Conservation (phyloP, 2,329 filamentous ascomycete species). For the Cercospora janseana region DNA sequence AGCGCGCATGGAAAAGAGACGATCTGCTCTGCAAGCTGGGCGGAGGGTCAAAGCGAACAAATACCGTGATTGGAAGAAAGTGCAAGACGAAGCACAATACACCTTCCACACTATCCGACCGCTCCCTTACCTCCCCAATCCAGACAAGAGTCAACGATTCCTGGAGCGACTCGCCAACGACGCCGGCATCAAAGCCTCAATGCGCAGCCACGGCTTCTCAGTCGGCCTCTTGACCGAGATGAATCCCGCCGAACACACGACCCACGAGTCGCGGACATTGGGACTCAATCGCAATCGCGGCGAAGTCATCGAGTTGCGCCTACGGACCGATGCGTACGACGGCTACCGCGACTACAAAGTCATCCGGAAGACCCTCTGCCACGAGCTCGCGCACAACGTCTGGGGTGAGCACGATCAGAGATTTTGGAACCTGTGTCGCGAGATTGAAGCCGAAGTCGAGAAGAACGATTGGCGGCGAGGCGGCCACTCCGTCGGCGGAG, state of each 20-base stretch:
- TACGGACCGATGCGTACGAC: slow-evolving; percentile 91
- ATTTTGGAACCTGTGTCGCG: slow-evolving; percentile 86
- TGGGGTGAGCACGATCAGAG: slow-evolving; percentile 76
- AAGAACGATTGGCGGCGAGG: slow-evolving; percentile 72
- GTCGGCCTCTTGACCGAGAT: slow-evolving; percentile 91
- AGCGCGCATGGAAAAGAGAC: slow-evolving; percentile 45
- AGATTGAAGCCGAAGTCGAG: slow-evolving; percentile 85
- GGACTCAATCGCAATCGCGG: slow-evolving; percentile 85
- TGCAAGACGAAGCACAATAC: slow-evolving; percentile 64
- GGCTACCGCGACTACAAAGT: slow-evolving; percentile 91
- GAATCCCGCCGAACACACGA: slow-evolving; percentile 83
- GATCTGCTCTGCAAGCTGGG: slow-evolving; percentile 41
- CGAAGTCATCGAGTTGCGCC: slow-evolving; percentile 82
- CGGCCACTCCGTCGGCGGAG: slow-evolving; percentile 60
- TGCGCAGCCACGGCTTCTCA: slow-evolving; percentile 79
- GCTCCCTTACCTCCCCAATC: slow-evolving; percentile 72
- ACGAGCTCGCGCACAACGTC: slow-evolving; percentile 93
- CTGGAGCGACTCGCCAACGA: slow-evolving; percentile 76
- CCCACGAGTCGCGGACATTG: slow-evolving; percentile 74
- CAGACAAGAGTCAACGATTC: slow-evolving; percentile 67
- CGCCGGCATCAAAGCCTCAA: slow-evolving; percentile 77
- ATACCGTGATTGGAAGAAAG: slow-evolving; percentile 48
- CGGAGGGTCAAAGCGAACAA: slow-evolving; percentile 38
- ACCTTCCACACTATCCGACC: slow-evolving; percentile 78
- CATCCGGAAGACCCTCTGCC: slow-evolving; percentile 87